Percentiles rank a stretch among this genome's conserved stretches.
Conservation (phyloP, 352 stramenopile genomes). For the Globisporangium apiculatum region DNA sequence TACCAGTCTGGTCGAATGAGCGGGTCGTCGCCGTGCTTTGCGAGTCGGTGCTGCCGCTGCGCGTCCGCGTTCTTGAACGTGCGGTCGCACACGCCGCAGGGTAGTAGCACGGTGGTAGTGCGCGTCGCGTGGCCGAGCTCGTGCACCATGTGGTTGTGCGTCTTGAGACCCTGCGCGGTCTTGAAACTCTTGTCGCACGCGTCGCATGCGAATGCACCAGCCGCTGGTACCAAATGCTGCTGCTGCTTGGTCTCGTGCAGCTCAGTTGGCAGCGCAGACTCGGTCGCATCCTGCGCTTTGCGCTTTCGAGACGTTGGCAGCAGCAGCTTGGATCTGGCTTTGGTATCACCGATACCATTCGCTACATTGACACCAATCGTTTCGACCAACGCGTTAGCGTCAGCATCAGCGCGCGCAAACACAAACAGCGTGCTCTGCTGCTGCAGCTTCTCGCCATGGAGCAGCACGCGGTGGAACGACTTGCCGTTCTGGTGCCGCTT, state of each 20-base stretch:
- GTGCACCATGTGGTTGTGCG: conserved; percentile 83
- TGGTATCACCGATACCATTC: neutral
- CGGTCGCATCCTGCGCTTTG: conserved; percentile 17
- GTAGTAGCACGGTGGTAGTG: conserved; percentile 14
- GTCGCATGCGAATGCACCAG: conserved; percentile 18
- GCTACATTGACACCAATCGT: neutral
- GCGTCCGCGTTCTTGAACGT: conserved; percentile 77
- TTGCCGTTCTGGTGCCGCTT: conserved; percentile 87
- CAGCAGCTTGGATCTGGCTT: too few relatives aligned
- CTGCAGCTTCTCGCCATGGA: conserved; percentile 60
- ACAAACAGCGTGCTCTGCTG: conserved; percentile 67
- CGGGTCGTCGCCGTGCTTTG: conserved; percentile 76
- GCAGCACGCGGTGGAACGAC: conserved; percentile 73
- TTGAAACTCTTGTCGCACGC: conserved; percentile 64
- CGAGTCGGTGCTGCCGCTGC: conserved; percentile 59
- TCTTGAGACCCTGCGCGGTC: conserved; percentile 62
- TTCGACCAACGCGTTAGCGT: neutral
- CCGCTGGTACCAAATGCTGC: conserved; percentile 10
- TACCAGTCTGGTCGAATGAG: conserved; percentile 83
- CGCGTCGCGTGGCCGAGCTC: conserved; percentile 31
- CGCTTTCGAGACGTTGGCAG: conserved; percentile 19
- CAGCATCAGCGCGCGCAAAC: conserved; percentile 16
- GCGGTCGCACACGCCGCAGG: conserved; percentile 40
- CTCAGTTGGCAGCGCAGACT: neutral
- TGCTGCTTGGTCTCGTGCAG: neutral